These are phyloP conservation scores for Cystoisospora suis DNA, from an alignment of 169 alveolate species.

Conservation along the genomic window DNA sequence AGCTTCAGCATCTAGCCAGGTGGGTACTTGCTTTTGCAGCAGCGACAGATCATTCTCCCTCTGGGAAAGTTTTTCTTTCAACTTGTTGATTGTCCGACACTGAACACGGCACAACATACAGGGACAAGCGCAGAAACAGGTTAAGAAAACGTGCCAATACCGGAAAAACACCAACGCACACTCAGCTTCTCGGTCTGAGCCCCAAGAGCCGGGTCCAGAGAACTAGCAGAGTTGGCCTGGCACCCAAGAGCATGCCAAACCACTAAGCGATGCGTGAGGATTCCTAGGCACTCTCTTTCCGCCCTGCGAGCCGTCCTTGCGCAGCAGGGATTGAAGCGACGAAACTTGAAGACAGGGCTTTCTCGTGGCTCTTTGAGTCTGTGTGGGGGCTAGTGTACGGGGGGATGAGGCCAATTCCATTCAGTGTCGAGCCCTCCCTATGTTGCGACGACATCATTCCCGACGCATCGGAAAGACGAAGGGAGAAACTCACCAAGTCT, in stretches of 20 bases:
- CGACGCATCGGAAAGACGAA: not conserved
- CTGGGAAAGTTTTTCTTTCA: slow-evolving; percentile 16
- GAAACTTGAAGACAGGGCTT: not conserved
- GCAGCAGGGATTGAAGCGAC: not conserved
- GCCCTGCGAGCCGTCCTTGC: not conserved
- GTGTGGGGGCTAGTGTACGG: too few species aligned
- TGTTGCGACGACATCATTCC: not conserved
- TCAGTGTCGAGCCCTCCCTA: too few species aligned
- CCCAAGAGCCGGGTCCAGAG: not conserved
- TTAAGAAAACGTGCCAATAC: not conserved
- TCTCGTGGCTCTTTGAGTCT: not conserved
- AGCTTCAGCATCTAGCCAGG: too few species aligned
- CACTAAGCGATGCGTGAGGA: not conserved
- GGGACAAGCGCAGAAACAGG: not conserved
- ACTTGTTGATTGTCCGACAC: slow-evolving; percentile 16
- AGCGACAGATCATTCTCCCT: not conserved
- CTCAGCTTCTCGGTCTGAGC: not conserved
- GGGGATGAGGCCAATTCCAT: too few species aligned
- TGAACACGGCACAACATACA: not conserved
- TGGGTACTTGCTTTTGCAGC: slow-evolving; percentile 27
- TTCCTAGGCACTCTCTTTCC: not conserved
- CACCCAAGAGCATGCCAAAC: not conserved
- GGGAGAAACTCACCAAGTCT: slow-evolving; percentile 7
- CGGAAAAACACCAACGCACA: not conserved
- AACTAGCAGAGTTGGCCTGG: not conserved